Evolutionary conservation across 2,329 filamentous ascomycete species (phyloP), one percentile per base, ranked within the genome.

Genomic region (Elsinoe ampelina): DNA sequence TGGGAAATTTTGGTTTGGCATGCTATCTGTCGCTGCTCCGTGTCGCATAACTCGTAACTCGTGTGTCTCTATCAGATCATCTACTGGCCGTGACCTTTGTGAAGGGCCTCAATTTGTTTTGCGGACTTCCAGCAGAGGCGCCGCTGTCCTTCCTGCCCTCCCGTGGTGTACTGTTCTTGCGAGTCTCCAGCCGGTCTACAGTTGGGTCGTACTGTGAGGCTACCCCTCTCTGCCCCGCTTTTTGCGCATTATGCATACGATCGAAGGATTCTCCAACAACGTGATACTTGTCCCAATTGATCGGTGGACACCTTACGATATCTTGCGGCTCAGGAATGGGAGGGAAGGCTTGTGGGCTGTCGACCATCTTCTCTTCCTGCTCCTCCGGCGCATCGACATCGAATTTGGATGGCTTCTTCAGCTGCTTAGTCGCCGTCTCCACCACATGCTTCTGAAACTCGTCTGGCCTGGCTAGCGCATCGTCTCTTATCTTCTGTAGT

Each of bases 221-320:
- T 22, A 84, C 67, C 2, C 77, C 65, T 67, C 80, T 62, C 65
- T 73, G 38, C 61, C 58, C 90, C 55, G 81, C 79, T 50, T 75
- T 72, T 54, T 84, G 73, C 72, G 95, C 87, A 52, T 83, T 80
- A 68, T 96, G 91, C 61, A 96, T 76, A 68, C 84, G 87, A 70
- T 96, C 89, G 35, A 96, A 77, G 1, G 88, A 82, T 59, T 88
- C 85, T 50, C 89, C 91, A 2, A 93, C 83, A n/a, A 96, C 79
- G 63, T 89, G 88, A 70, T 97, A 97, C 67, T 95, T 91, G 11
- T 84, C 82, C 92, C 92, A 97, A 74, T 96, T 95, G 66, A 97
- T 85, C 7, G 89, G 86, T 7, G 92, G 92, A 73, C 85, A 89
- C 39, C 91, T 84, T 22, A 95, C 85, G 0, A 97, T 76, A 63